A percentile compares a stretch with the other conserved stretches of the same genome.
Evolutionary conservation across 2,329 filamentous ascomycete genomes (phyloP).

Genomic region (Hymenoscyphus salicellus): DNA sequence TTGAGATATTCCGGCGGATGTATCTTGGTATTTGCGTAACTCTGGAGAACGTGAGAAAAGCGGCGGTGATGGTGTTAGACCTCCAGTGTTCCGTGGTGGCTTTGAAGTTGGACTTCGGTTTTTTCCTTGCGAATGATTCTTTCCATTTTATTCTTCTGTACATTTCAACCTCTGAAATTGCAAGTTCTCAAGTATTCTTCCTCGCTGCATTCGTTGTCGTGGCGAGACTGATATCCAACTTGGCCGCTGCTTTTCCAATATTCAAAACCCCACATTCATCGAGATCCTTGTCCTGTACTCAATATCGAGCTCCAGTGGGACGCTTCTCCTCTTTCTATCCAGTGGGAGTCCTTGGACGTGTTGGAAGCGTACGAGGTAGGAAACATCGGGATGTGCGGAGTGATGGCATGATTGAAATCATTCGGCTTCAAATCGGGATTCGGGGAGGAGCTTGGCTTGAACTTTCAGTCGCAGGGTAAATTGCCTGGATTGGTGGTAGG

Average conservation of each 20-base stretch:
- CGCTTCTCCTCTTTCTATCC: background rate
- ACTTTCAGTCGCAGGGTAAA: background rate
- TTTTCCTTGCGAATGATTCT: too few species aligned
- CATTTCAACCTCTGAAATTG: too few species aligned
- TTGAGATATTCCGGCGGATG: background rate
- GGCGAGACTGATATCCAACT: background rate
- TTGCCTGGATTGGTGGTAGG: conserved; percentile 3
- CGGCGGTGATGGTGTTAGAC: too few species aligned
- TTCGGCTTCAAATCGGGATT: conserved; percentile 3
- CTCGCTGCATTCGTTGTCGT: background rate
- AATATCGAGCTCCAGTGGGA: background rate
- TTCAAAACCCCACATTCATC: background rate
- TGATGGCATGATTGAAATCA: background rate
- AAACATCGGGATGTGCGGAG: too few species aligned
- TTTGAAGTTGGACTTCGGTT: too few species aligned
- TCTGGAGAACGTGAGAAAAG: too few species aligned
- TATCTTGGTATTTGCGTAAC: too few species aligned
- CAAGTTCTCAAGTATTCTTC: background rate
- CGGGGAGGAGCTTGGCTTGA: background rate
- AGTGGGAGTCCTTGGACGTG: background rate
- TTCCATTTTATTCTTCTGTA: too few species aligned
- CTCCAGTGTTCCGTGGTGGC: too few species aligned
- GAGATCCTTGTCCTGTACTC: background rate
- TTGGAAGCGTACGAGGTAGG: too few species aligned
- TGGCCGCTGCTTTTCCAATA: background rate